Percentiles rank a stretch among this genome's conserved stretches.
These are phyloP conservation scores for Cercospora zeae-maydis DNA, from an alignment of 2,329 filamentous ascomycete species.

Conservation along the genomic window DNA sequence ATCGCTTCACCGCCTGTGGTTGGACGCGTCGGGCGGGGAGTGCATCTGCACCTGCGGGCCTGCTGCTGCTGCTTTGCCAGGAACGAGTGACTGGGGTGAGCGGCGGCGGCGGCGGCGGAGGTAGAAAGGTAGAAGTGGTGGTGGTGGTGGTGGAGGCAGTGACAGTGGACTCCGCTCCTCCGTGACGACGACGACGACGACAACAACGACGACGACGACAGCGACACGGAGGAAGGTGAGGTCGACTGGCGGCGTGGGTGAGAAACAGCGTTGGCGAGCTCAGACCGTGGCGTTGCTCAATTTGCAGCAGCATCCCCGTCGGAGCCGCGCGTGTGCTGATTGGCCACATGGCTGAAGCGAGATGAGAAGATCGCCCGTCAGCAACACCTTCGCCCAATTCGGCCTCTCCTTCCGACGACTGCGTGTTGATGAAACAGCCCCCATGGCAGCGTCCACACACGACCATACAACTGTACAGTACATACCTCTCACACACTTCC, in stretches of 20 bases:
- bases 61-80: not conserved
- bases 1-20: conserved; percentile 14
- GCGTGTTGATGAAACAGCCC: not conserved
- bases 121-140: too few relatives aligned
- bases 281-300: conserved; percentile 1
- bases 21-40: conserved; percentile 11
- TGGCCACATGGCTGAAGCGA: not conserved
- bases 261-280: not conserved
- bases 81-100: conserved; percentile 13
- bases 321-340: not conserved
- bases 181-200: too few relatives aligned
- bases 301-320: conserved; percentile 5
- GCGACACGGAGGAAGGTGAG: conserved; percentile 2
- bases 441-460: not conserved
- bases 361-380: not conserved
- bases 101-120: too few relatives aligned
- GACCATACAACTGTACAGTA: too few relatives aligned
- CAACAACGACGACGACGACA: not conserved
- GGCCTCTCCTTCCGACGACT: not conserved
- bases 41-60: conserved; percentile 3
- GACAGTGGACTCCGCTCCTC: not conserved
- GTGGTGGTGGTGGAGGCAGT: not conserved
- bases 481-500: not conserved
- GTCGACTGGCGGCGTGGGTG: not conserved
- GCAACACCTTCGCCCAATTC: not conserved